Conservation (phyloP, 2,329 filamentous ascomycete species). For the Claviceps monticola region DNA sequence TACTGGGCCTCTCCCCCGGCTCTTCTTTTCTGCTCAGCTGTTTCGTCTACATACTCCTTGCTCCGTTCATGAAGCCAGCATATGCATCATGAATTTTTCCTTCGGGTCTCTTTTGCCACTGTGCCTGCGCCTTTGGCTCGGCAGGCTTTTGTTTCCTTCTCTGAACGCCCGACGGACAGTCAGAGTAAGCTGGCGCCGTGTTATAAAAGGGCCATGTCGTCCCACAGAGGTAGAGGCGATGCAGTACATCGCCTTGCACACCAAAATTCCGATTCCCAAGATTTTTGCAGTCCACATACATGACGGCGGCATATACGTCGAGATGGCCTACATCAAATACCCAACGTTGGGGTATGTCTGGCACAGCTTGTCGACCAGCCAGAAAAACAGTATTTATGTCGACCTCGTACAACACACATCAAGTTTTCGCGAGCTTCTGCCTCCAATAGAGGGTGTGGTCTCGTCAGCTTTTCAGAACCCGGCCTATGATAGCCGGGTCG, state of each 20-base stretch:
- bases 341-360: constrained; percentile 9
- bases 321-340: constrained; percentile 15
- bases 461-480: constrained; percentile 14
- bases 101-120: neutral
- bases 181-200: constrained; percentile 15
- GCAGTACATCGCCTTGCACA: constrained; percentile 16
- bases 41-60: neutral
- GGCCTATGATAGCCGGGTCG: constrained; percentile 13
- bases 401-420: constrained; percentile 13
- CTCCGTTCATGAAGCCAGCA: neutral
- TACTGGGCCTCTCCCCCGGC: neutral
- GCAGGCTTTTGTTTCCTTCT: constrained; percentile 12
- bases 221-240: constrained; percentile 17
- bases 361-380: constrained; percentile 9
- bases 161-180: constrained; percentile 4
- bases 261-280: constrained; percentile 15
- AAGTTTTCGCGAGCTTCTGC: constrained; percentile 12
- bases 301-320: constrained; percentile 11
- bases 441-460: constrained; percentile 11
- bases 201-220: constrained; percentile 18
- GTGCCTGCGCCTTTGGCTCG: constrained; percentile 6
- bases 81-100: neutral
- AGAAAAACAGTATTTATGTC: constrained; percentile 10
- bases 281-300: constrained; percentile 13
- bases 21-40: neutral